phyloP scores from a whole-genome alignment of 2,329 filamentous ascomycete genomes.

The Penicillium sp. region DNA sequence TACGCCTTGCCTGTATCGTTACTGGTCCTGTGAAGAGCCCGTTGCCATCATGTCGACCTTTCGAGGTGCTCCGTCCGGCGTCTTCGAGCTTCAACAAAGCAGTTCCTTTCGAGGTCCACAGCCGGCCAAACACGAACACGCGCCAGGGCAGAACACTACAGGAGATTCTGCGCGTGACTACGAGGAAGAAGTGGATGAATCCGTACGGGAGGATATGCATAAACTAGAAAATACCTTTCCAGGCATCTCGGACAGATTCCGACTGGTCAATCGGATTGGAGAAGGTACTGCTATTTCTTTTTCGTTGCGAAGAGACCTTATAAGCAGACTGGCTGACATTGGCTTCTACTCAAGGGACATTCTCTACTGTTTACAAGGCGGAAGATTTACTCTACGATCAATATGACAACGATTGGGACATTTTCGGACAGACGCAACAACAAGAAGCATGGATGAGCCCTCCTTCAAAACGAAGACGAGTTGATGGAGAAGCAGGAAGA shows the following conservation, averaged over 20 bases:
- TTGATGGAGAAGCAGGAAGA: constrained; percentile 37
- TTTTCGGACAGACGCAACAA: constrained; percentile 57
- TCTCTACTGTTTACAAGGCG: constrained; percentile 98
- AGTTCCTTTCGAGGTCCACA: constrained; percentile 13
- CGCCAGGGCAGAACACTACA: constrained; percentile 13
- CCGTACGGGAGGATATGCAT: constrained; percentile 78
- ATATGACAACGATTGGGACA: constrained; percentile 83
- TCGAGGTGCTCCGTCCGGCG: constrained; percentile 20
- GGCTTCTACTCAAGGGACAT: constrained; percentile 63
- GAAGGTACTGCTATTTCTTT: constrained; percentile 59
- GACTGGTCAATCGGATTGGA: constrained; percentile 92
- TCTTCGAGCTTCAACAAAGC: constrained; percentile 24
- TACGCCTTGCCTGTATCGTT: not conserved
- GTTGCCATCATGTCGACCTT: constrained; percentile 24
- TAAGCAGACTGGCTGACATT: constrained; percentile 2
- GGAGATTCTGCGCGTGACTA: constrained; percentile 17
- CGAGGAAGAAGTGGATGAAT: constrained; percentile 41
- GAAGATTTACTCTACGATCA: constrained; percentile 82
- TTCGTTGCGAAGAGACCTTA: not conserved
- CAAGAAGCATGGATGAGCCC: constrained; percentile 64
- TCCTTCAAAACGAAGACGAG: constrained; percentile 53
- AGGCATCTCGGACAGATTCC: constrained; percentile 76
- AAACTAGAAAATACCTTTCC: constrained; percentile 76
- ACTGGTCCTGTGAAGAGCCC: not conserved
- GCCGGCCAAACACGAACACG: constrained; percentile 13